Conservation (phyloP, 2,329 filamentous ascomycete species). For the Cladosporium sp. region DNA sequence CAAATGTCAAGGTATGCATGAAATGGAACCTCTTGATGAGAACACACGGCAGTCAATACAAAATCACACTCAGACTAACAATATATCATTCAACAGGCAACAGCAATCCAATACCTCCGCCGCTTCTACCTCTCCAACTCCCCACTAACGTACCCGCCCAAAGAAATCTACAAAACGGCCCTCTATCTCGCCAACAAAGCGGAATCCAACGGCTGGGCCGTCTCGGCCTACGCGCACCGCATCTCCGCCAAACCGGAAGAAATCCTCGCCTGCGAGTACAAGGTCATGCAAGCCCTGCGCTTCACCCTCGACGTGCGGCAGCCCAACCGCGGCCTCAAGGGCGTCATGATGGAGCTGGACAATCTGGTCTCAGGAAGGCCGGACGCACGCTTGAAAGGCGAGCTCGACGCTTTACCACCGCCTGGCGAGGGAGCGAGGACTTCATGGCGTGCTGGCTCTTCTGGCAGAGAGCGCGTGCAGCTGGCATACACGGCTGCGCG, state of each 20-base stretch:
- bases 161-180: slow-evolving; percentile 80
- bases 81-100: slow-evolving; percentile 49
- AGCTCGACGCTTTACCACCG: slow-evolving; percentile 18
- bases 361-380: slow-evolving; percentile 59
- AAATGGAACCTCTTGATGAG: neutral
- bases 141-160: slow-evolving; percentile 91
- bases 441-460: slow-evolving; percentile 17
- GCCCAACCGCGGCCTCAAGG: slow-evolving; percentile 82
- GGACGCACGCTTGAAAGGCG: slow-evolving; percentile 26
- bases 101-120: slow-evolving; percentile 82
- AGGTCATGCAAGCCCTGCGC: slow-evolving; percentile 84
- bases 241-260: slow-evolving; percentile 65
- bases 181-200: slow-evolving; percentile 93
- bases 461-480: slow-evolving; percentile 43
- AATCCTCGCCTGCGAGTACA: slow-evolving; percentile 85
- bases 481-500: slow-evolving; percentile 69
- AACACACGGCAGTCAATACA: neutral
- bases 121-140: slow-evolving; percentile 96
- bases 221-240: slow-evolving; percentile 52
- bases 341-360: slow-evolving; percentile 75
- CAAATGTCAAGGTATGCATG: slow-evolving; percentile 52
- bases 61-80: neutral
- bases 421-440: slow-evolving; percentile 16
- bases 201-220: slow-evolving; percentile 72
- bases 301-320: slow-evolving; percentile 93